phyloP scores from a whole-genome alignment of 768 basidiomycete species.

The Panaeolus papilionaceus region DNA sequence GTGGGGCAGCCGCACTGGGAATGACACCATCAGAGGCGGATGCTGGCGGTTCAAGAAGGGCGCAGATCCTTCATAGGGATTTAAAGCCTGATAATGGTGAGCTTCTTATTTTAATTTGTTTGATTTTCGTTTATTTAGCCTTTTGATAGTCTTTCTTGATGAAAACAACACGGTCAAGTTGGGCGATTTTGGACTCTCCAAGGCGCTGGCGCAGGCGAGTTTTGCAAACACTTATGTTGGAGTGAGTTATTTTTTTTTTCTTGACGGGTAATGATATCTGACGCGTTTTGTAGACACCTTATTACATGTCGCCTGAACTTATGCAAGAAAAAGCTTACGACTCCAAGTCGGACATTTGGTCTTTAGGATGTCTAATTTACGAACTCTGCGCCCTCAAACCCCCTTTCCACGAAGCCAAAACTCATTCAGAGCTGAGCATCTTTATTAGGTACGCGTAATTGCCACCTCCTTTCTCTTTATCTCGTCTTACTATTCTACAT shows the following conservation, averaged over 20 bases:
- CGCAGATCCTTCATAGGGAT: slow-evolving; percentile 91
- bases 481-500: background rate
- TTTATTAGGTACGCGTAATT: slow-evolving; percentile 67
- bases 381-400: slow-evolving; percentile 95
- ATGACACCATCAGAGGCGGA: slow-evolving; percentile 31
- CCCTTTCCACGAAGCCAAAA: slow-evolving; percentile 93
- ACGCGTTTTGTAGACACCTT: slow-evolving; percentile 78
- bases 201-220: slow-evolving; percentile 85
- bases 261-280: slow-evolving; percentile 1
- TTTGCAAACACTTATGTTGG: slow-evolving; percentile 98
- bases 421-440: slow-evolving; percentile 84
- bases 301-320: slow-evolving; percentile 99
- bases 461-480: background rate
- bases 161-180: slow-evolving; percentile 87
- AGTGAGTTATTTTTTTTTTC: slow-evolving; percentile 51
- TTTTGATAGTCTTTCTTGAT: slow-evolving; percentile 82
- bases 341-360: slow-evolving; percentile 99
- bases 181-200: slow-evolving; percentile 96
- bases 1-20: slow-evolving; percentile 31
- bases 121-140: background rate
- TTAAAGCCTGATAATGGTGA: slow-evolving; percentile 96
- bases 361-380: slow-evolving; percentile 94
- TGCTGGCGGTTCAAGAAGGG: slow-evolving; percentile 59
- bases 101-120: slow-evolving; percentile 24
- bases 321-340: slow-evolving; percentile 98